These are phyloP conservation scores for Solanum etuberosum DNA, from an alignment of 257 asterid genomes.

Conservation along the genomic window DNA sequence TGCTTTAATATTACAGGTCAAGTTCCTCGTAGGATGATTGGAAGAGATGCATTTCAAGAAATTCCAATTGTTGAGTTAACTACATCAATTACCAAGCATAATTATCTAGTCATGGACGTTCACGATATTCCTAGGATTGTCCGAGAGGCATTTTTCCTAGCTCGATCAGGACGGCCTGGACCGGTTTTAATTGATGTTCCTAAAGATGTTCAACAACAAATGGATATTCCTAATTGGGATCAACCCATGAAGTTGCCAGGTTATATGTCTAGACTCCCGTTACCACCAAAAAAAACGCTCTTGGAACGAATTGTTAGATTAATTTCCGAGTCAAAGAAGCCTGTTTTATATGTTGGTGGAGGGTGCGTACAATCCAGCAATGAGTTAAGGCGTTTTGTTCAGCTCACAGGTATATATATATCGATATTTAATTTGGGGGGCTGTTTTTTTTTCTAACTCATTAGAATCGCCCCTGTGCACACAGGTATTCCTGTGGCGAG, in stretches of 20 bases:
- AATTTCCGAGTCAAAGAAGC: constrained; percentile 50
- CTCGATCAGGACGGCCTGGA: constrained; percentile 65
- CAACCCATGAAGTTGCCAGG: constrained; percentile 52
- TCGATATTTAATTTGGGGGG: not conserved
- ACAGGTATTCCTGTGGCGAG: constrained; percentile 55
- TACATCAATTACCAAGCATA: constrained; percentile 72
- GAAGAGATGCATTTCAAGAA: constrained; percentile 82
- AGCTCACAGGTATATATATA: constrained; percentile 23
- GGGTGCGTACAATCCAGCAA: constrained; percentile 70
- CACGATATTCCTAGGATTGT: constrained; percentile 66
- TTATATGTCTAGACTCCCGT: constrained; percentile 53
- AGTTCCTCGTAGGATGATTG: constrained; percentile 64
- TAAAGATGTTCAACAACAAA: constrained; percentile 74
- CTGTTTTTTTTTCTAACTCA: not conserved
- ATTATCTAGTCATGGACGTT: constrained; percentile 59
- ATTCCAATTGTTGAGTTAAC: constrained; percentile 80
- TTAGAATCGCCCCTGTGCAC: not conserved
- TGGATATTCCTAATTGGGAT: constrained; percentile 66
- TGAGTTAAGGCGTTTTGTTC: constrained; percentile 56
- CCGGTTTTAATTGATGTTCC: constrained; percentile 77
- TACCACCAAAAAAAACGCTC: constrained; percentile 23
- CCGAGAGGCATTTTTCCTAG: constrained; percentile 52
- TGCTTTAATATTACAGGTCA: constrained; percentile 33
- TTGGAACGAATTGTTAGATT: constrained; percentile 53
- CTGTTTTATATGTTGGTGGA: constrained; percentile 77